phyloP scores from a whole-genome alignment of 768 basidiomycete genomes.

The Tylopilus felleus region DNA sequence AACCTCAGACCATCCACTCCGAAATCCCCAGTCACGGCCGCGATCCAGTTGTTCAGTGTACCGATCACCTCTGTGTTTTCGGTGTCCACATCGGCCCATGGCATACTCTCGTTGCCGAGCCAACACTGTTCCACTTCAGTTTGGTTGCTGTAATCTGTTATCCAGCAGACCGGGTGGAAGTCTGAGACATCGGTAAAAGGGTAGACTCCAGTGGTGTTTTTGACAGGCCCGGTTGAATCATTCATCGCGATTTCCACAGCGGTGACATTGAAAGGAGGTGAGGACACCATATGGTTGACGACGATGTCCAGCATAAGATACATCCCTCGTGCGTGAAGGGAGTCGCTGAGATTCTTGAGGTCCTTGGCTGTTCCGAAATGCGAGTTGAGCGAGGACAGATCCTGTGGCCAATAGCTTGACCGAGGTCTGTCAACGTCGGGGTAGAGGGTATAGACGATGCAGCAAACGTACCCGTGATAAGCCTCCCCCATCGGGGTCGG shows the following conservation, averaged over 20 bases:
- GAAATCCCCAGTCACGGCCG: slow-evolving; percentile 44
- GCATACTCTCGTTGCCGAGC: slow-evolving; percentile 51
- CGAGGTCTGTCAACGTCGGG: neutral
- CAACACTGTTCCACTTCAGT: slow-evolving; percentile 55
- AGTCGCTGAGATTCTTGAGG: slow-evolving; percentile 44
- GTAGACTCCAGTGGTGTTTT: slow-evolving; percentile 20
- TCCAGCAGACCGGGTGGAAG: slow-evolving; percentile 41
- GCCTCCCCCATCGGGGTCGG: slow-evolving; percentile 50
- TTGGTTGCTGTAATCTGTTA: slow-evolving; percentile 43
- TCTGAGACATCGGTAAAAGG: slow-evolving; percentile 35
- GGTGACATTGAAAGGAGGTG: slow-evolving; percentile 25
- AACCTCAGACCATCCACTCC: slow-evolving; percentile 53
- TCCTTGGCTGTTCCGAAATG: slow-evolving; percentile 53
- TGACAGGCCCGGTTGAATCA: slow-evolving; percentile 8
- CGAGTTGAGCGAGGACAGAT: slow-evolving; percentile 46
- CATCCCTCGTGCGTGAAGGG: slow-evolving; percentile 52
- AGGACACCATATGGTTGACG: slow-evolving; percentile 56
- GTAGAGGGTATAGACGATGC: neutral
- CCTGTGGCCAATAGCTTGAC: slow-evolving; percentile 49
- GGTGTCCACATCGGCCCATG: slow-evolving; percentile 59
- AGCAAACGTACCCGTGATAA: slow-evolving; percentile 46
- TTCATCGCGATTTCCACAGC: slow-evolving; percentile 18
- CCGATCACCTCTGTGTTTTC: slow-evolving; percentile 43
- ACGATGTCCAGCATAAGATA: slow-evolving; percentile 62
- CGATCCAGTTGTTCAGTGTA: slow-evolving; percentile 47